phyloP scores from a whole-genome alignment of 2,329 filamentous ascomycete genomes.

The Lasiodiplodia sp. region DNA sequence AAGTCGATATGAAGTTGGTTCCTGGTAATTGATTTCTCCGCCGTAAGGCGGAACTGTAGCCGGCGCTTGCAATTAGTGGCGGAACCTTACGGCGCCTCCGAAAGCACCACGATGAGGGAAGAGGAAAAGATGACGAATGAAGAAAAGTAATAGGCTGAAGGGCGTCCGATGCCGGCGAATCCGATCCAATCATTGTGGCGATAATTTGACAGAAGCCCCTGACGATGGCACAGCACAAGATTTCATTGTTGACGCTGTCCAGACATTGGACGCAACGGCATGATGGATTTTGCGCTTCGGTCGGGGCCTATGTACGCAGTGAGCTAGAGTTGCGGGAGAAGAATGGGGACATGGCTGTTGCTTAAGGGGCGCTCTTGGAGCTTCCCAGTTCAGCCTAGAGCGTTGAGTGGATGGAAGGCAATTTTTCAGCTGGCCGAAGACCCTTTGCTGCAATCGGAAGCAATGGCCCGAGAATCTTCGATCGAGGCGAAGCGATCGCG shows the following conservation, averaged over 20 bases:
- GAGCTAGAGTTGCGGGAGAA: slow-evolving; percentile 2
- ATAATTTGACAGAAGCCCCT: not conserved
- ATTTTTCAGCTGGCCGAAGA: not conserved
- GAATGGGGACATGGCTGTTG: slow-evolving; percentile 1
- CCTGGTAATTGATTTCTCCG: not conserved
- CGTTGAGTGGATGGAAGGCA: not conserved
- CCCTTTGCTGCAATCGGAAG: slow-evolving; percentile 2
- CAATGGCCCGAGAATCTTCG: not conserved
- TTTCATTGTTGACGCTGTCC: not conserved
- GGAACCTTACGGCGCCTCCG: not conserved
- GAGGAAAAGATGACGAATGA: not conserved
- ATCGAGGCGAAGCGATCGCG: not conserved
- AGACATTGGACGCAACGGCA: not conserved
- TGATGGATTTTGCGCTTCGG: not conserved
- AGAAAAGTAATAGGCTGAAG: not conserved
- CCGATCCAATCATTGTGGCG: not conserved
- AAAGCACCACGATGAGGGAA: not conserved
- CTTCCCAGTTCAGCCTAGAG: not conserved
- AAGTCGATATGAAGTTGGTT: not conserved
- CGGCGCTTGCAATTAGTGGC: not conserved
- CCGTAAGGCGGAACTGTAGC: not conserved
- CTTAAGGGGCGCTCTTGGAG: not conserved
- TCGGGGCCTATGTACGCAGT: not conserved
- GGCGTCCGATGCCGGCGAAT: not conserved
- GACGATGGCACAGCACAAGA: not conserved